Evolutionary conservation across 2,329 filamentous ascomycete species (phyloP), one percentile per base, ranked within the genome.

Genomic region (Leptographium galeiforme): DNA sequence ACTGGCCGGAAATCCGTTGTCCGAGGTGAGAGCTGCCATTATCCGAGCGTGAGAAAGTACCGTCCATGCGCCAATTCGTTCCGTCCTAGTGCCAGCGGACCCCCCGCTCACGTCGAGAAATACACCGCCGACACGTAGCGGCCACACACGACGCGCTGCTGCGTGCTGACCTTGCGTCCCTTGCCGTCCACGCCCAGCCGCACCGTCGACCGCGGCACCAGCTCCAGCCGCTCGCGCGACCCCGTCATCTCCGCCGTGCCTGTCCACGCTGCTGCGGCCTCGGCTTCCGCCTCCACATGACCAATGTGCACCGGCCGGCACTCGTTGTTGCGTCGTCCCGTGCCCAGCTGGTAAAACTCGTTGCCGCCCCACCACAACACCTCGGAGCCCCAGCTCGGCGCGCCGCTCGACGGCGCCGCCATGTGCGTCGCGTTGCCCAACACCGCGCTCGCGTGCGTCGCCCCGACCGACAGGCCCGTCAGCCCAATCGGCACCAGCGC

Each of bases 291-390:
- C 13, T 95, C 89, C 44, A 91, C 67, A 14, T 88, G 85, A 36
- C 81, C 79, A 52, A 96, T 89, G 64, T 95, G 91, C 2, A 76
- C 75, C 1, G 93, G 93, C 13, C 77, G 75, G 51, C 80, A 79
- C 11, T 86, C 64, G 63, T 97, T 97, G 62, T 81, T 93, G 57
- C 91, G 74, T 72, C 86, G 94, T 33, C 93, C 90, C 0, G 86
- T 96, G 13, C 93, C 93, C 32, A 98, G 78, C 69, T 98, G 93
- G 67, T 86, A 96, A 65, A 84, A 80, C 70, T 97, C 90, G 63
- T 97, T 98, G 52, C 89, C 89, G 57, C 93, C 93, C 88, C 90
- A 98, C 74, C 88, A 94, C 1, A 97, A 67, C 34, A 90, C 83
- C 65, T 97, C 93, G 6, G 85, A 82, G 49, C 93, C 93, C 80